phyloP scores from a whole-genome alignment of 116 monocot genomes.

The Papilionanthe hybrid region DNA sequence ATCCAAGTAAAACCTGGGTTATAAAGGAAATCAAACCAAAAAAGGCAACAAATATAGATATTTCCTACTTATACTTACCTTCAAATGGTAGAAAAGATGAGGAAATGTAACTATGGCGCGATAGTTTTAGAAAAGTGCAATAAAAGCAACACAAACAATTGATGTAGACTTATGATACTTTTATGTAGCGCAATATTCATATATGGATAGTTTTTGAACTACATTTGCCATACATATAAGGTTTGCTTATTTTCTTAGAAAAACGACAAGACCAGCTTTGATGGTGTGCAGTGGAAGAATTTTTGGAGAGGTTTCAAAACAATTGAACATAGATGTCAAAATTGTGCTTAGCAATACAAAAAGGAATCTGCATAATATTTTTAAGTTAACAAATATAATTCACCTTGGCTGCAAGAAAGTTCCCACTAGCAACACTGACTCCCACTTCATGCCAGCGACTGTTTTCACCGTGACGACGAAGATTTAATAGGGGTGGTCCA shows the following conservation, averaged over 20 bases:
- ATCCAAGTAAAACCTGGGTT: neutral
- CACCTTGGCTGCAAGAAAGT: conserved; percentile 63
- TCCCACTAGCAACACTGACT: conserved; percentile 45
- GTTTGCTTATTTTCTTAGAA: neutral
- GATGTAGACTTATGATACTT: neutral
- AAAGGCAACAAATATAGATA: neutral
- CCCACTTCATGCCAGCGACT: conserved; percentile 54
- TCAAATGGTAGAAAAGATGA: neutral
- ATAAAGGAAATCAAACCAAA: neutral
- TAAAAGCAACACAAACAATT: neutral
- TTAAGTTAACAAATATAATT: neutral
- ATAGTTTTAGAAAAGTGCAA: neutral
- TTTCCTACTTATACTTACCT: neutral
- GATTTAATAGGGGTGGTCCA: conserved; percentile 47
- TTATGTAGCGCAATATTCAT: too few species aligned
- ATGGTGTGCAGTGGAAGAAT: neutral
- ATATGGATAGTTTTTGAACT: neutral
- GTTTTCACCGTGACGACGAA: conserved; percentile 53
- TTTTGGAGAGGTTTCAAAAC: neutral
- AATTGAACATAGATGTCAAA: neutral
- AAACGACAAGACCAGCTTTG: neutral
- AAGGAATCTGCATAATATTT: neutral
- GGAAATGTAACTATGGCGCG: neutral
- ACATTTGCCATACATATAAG: neutral
- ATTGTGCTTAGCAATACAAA: neutral